Percentiles rank a stretch among this genome's conserved stretches.
These are phyloP conservation scores for Hypoxylon sp. DNA, from an alignment of 2,329 filamentous ascomycete genomes.

Conservation along the genomic window DNA sequence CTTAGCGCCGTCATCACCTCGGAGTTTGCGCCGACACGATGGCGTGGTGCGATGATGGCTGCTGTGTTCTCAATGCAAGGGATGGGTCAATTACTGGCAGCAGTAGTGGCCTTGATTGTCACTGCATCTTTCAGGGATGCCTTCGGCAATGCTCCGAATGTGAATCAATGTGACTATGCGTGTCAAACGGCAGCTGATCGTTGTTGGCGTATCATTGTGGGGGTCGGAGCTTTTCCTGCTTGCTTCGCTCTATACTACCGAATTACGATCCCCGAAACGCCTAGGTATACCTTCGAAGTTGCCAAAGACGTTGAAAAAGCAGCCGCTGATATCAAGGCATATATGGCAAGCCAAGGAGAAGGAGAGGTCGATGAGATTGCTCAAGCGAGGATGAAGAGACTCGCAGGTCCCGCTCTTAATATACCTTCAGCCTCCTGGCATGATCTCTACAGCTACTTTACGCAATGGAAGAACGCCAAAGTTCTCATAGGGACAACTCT, in stretches of 20 bases:
- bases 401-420: constrained; percentile 68
- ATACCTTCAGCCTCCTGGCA: constrained; percentile 78
- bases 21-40: constrained; percentile 86
- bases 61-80: constrained; percentile 88
- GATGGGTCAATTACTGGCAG: constrained; percentile 40
- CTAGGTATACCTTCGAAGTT: constrained; percentile 86
- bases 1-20: constrained; percentile 85
- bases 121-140: constrained; percentile 73
- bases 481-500: constrained; percentile 81
- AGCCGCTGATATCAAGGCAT: constrained; percentile 78
- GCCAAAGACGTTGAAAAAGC: constrained; percentile 82
- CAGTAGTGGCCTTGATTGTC: constrained; percentile 69
- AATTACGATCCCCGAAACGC: constrained; percentile 87
- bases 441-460: constrained; percentile 78
- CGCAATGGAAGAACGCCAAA: constrained; percentile 78
- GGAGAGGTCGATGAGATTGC: constrained; percentile 65
- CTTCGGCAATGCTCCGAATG: constrained; percentile 61
- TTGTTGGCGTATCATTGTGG: constrained; percentile 86
- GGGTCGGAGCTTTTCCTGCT: constrained; percentile 82
- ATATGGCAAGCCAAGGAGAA: constrained; percentile 65
- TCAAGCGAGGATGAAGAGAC: constrained; percentile 68
- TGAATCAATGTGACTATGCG: constrained; percentile 68
- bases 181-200: constrained; percentile 82
- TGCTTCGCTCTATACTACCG: constrained; percentile 88
- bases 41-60: constrained; percentile 87